Evolutionary conservation across 352 stramenopile genomes (phyloP).

Genomic region (Phytophthora pistaciae): DNA sequence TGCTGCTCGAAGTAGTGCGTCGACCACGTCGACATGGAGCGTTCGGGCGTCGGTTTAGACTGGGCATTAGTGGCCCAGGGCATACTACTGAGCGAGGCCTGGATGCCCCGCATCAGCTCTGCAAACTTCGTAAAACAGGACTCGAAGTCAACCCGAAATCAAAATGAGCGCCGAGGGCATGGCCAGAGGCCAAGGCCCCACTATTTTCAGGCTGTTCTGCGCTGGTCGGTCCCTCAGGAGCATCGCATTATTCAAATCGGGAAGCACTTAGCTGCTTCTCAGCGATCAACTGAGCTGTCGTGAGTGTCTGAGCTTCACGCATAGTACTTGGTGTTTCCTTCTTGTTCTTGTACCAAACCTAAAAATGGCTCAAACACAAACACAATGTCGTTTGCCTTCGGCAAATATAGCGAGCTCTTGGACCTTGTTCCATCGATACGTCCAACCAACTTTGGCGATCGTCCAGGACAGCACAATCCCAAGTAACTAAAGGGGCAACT

Average conservation of each 20-base stretch:
- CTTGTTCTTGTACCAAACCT: too few species aligned
- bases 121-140: neutral
- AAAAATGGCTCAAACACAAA: too few species aligned
- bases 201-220: conserved; percentile 3
- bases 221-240: neutral
- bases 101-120: neutral
- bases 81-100: conserved; percentile 6
- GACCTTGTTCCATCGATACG: too few species aligned
- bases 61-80: neutral
- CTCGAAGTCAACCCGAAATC: conserved; percentile 6
- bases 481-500: too few species aligned
- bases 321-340: too few species aligned
- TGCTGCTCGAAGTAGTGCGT: conserved; percentile 34
- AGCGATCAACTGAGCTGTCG: neutral
- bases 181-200: neutral
- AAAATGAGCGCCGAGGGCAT: conserved; percentile 3
- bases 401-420: too few species aligned
- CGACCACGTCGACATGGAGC: conserved; percentile 30
- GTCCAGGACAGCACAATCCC: too few species aligned
- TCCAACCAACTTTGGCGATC: too few species aligned
- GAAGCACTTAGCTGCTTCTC: neutral
- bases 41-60: conserved; percentile 16
- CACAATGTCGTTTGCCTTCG: too few species aligned
- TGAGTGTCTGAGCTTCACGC: too few species aligned
- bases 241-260: conserved; percentile 1